Percentiles rank a stretch among this genome's conserved stretches.
phyloP scores from a whole-genome alignment of 176 grass and related monocot genomes.

The Dactylis glomerata region DNA sequence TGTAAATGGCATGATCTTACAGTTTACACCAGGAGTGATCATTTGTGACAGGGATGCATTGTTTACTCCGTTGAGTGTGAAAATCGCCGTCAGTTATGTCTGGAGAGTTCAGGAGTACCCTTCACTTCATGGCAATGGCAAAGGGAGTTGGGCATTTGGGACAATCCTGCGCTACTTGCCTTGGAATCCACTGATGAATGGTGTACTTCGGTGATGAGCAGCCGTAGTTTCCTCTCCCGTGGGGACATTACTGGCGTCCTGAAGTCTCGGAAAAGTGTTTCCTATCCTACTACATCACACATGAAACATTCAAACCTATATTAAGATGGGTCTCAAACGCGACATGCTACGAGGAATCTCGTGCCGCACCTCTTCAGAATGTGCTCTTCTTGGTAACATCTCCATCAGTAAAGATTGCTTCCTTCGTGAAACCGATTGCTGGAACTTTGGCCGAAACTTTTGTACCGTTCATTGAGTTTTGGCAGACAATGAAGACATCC shows the following conservation, averaged over 20 bases:
- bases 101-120: conserved; percentile 25
- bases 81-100: conserved; percentile 18
- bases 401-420: conserved; percentile 23
- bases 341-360: not conserved
- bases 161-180: conserved; percentile 13
- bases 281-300: not conserved
- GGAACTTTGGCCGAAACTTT: not conserved
- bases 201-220: not conserved
- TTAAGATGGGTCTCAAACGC: not conserved
- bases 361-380: not conserved
- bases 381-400: conserved; percentile 10
- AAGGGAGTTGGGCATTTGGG: conserved; percentile 15
- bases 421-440: not conserved
- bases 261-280: not conserved
- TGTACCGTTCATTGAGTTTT: not conserved
- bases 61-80: not conserved
- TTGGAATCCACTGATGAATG: conserved; percentile 41
- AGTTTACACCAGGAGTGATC: conserved; percentile 4
- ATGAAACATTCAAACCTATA: not conserved
- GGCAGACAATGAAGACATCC: not conserved
- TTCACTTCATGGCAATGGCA: conserved; percentile 27
- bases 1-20: conserved; percentile 11
- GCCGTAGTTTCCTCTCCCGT: not conserved
- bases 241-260: not conserved
- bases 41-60: not conserved